Evolutionary conservation across 768 basidiomycete genomes (phyloP).

Genomic region (Termitomyces sp.): DNA sequence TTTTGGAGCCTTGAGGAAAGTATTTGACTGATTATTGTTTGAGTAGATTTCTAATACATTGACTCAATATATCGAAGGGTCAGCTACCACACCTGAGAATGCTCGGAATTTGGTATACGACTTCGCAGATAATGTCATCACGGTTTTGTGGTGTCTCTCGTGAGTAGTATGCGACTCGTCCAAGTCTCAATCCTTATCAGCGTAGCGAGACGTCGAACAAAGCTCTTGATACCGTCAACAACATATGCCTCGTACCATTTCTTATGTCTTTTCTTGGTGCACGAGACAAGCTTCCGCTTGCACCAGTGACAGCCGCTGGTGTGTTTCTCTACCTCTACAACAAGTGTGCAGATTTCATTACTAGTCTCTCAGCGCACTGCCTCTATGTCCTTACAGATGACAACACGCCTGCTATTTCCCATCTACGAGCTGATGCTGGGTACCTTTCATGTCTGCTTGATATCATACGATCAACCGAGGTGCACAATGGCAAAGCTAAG

Average conservation of each 20-base stretch:
- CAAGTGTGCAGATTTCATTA: background rate
- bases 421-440: conserved; percentile 52
- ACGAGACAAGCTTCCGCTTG: conserved; percentile 59
- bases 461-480: conserved; percentile 39
- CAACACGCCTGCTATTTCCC: conserved; percentile 69
- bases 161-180: conserved; percentile 38
- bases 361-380: conserved; percentile 65
- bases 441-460: conserved; percentile 64
- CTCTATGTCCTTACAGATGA: conserved; percentile 92
- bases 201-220: conserved; percentile 89
- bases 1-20: background rate
- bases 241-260: conserved; percentile 73
- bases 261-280: conserved; percentile 85
- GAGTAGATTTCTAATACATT: conserved; percentile 69
- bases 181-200: conserved; percentile 18
- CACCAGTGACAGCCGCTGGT: conserved; percentile 82
- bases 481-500: conserved; percentile 32
- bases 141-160: conserved; percentile 92
- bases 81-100: conserved; percentile 63
- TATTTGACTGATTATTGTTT: background rate
- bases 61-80: conserved; percentile 55
- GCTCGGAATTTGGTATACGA: conserved; percentile 76
- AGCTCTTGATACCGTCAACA: conserved; percentile 82
- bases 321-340: conserved; percentile 11
- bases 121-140: conserved; percentile 90